phyloP scores from a whole-genome alignment of 202 grass and related monocot genomes.

The Schoenoplectus tabernaemontani region DNA sequence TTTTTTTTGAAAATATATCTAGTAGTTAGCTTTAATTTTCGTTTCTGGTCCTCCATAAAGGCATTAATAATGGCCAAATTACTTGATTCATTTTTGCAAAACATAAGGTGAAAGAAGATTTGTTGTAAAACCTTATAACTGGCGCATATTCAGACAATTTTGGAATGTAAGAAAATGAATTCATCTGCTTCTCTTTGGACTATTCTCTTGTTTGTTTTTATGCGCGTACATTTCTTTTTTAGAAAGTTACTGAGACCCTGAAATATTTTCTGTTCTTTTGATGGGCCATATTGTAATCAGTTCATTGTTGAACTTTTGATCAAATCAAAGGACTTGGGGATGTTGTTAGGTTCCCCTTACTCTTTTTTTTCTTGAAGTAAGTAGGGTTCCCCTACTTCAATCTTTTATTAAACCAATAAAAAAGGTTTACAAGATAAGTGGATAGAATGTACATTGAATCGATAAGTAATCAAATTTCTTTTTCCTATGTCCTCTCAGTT shows the following conservation, averaged over 20 bases:
- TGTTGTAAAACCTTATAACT: no score
- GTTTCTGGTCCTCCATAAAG: neutral
- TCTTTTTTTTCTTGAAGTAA: no score
- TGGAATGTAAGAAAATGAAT: constrained; percentile 2
- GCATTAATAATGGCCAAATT: neutral
- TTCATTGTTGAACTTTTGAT: no score
- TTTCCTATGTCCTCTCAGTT: no score
- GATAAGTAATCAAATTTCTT: no score
- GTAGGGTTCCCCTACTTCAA: no score
- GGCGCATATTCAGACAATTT: constrained; percentile 3
- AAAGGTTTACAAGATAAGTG: no score
- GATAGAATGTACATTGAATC: no score
- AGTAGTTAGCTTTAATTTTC: neutral
- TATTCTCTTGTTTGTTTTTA: constrained; percentile 14
- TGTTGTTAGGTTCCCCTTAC: no score
- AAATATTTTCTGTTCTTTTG: neutral
- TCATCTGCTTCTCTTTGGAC: constrained; percentile 15
- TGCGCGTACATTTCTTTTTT: neutral
- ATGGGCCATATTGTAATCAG: neutral
- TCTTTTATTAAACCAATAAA: no score
- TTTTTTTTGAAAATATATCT: neutral
- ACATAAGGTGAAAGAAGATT: neutral
- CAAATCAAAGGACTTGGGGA: no score
- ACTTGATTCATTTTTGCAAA: neutral
- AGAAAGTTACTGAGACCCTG: neutral